Evolutionary conservation across 352 stramenopile genomes (phyloP).

Genomic region (Globisporangium parvum): DNA sequence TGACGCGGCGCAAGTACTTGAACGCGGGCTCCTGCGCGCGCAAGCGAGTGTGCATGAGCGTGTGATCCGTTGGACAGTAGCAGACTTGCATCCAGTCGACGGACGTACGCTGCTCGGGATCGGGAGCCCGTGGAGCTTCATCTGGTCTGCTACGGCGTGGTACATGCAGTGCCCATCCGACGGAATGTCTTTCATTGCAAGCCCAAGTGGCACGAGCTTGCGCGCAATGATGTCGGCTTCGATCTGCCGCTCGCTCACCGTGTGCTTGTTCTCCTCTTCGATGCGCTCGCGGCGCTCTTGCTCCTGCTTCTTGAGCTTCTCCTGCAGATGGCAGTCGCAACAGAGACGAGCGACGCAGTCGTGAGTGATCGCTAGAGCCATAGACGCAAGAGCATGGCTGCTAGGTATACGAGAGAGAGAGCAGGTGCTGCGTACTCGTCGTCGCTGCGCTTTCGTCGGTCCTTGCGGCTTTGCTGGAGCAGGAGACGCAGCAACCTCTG

Average conservation of each 20-base stretch:
- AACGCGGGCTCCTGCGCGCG: constrained; percentile 30
- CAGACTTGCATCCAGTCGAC: not conserved
- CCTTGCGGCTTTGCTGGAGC: constrained; percentile 21
- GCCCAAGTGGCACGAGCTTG: constrained; percentile 44
- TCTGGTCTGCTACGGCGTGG: constrained; percentile 91
- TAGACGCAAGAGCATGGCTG: no score
- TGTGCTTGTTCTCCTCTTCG: constrained; percentile 73
- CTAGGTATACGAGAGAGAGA: not conserved
- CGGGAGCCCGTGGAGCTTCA: constrained; percentile 50
- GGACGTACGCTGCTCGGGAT: constrained; percentile 11
- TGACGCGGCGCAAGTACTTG: constrained; percentile 63
- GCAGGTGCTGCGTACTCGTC: constrained; percentile 26
- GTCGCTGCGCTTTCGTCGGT: constrained; percentile 64
- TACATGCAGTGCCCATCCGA: constrained; percentile 98
- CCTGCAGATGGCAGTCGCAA: constrained; percentile 12
- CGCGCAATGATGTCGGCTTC: constrained; percentile 66
- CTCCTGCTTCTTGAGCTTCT: constrained; percentile 76
- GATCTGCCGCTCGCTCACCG: constrained; percentile 74
- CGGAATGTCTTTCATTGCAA: constrained; percentile 90
- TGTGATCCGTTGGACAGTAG: not conserved
- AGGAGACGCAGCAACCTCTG: constrained; percentile 5
- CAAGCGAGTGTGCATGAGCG: not conserved
- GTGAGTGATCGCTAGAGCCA: not conserved
- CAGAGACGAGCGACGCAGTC: not conserved
- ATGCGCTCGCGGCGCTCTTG: constrained; percentile 66